Conservation (phyloP, 2,329 filamentous ascomycete genomes). For the Orbilia blumenaviensis region DNA sequence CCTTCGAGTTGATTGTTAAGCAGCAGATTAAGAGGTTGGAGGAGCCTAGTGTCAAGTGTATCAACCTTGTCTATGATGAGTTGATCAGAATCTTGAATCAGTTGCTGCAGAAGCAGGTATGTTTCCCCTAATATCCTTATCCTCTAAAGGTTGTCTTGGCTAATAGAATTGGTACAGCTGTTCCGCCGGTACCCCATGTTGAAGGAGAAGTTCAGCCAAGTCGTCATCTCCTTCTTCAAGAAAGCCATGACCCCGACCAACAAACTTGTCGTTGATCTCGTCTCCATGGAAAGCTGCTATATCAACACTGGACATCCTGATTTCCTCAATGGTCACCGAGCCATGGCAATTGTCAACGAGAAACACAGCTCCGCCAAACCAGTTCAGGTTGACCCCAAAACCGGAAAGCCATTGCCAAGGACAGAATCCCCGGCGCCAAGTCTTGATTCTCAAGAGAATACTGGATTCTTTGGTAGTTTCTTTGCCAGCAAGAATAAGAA, state of each 20-base stretch:
- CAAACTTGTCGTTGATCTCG: conserved; percentile 92
- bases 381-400: conserved; percentile 97
- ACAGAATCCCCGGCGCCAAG: conserved; percentile 81
- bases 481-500: conserved; percentile 99
- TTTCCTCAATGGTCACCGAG: conserved; percentile 95
- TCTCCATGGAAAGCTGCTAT: conserved; percentile 95
- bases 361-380: conserved; percentile 82
- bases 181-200: conserved; percentile 92
- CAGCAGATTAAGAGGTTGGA: conserved; percentile 97
- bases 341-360: conserved; percentile 98
- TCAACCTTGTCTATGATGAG: conserved; percentile 96
- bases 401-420: conserved; percentile 84
- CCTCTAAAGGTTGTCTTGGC: background rate
- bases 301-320: conserved; percentile 99
- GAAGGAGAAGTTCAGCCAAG: conserved; percentile 95
- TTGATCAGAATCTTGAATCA: conserved; percentile 93
- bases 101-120: conserved; percentile 76
- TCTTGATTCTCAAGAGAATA: conserved; percentile 67
- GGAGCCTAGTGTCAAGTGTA: conserved; percentile 96
- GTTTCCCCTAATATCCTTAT: background rate
- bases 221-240: conserved; percentile 95
- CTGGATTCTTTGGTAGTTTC: conserved; percentile 97
- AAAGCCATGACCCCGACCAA: conserved; percentile 98
- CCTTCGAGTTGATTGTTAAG: conserved; percentile 99
- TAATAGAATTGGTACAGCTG: conserved; percentile 63